Evolutionary conservation across 192 early-diverging fungal genomes (phyloP).

Genomic region (Funneliformis geosporum): DNA sequence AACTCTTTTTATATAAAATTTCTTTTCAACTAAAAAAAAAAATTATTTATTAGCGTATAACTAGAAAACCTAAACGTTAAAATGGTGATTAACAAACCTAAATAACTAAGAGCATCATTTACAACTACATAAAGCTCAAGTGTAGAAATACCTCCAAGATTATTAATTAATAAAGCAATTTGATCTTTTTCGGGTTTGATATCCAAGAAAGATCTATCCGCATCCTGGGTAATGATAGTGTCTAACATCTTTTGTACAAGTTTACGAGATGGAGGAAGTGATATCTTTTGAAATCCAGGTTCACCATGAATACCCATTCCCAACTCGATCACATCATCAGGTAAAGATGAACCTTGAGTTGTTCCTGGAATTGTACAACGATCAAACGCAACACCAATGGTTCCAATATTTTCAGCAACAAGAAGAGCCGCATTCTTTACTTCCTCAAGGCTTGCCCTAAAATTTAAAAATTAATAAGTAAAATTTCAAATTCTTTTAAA

Average conservation of each 20-base stretch:
- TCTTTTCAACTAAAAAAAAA: constrained; percentile 30
- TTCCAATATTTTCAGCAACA: constrained; percentile 65
- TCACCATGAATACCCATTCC: constrained; percentile 87
- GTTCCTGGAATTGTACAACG: constrained; percentile 75
- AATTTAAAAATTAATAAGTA: neutral
- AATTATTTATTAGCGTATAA: neutral
- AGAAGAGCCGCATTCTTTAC: constrained; percentile 59
- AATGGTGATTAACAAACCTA: neutral
- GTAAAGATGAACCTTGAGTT: constrained; percentile 53
- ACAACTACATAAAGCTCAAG: constrained; percentile 72
- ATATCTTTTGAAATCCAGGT: constrained; percentile 65
- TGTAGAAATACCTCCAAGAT: constrained; percentile 74
- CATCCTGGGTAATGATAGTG: constrained; percentile 46
- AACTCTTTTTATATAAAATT: constrained; percentile 55
- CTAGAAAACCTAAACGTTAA: neutral
- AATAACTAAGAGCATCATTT: constrained; percentile 63
- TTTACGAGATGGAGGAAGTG: constrained; percentile 48
- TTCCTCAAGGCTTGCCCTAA: constrained; percentile 53
- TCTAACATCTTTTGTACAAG: constrained; percentile 58
- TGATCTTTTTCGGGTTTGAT: constrained; percentile 33
- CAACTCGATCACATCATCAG: constrained; percentile 60
- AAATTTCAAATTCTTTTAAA: neutral
- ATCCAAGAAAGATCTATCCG: constrained; percentile 41
- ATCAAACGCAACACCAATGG: constrained; percentile 76
- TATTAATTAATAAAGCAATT: constrained; percentile 78